These are phyloP conservation scores for Sphagnum fallax DNA, from an alignment of 228 moss, liverwort and hornwort genomes.

Conservation along the genomic window DNA sequence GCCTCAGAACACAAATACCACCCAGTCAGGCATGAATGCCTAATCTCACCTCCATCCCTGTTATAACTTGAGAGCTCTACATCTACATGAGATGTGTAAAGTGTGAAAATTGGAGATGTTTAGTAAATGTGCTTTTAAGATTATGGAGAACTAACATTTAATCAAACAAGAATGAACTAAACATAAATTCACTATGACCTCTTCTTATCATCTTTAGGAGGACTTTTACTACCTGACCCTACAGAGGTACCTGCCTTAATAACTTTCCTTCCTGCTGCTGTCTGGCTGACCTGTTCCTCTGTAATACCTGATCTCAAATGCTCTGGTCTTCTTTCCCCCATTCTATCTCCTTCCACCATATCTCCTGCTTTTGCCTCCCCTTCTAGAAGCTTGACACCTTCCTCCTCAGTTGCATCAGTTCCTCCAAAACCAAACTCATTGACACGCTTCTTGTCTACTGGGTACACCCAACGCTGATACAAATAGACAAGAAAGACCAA, in stretches of 20 bases:
- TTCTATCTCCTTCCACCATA: slow-evolving; percentile 14
- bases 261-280: slow-evolving; percentile 42
- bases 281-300: slow-evolving; percentile 50
- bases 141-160: too few relatives aligned
- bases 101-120: too few relatives aligned
- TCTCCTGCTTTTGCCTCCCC: slow-evolving; percentile 16
- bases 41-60: too few relatives aligned
- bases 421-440: slow-evolving; percentile 98
- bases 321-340: slow-evolving; percentile 35
- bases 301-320: slow-evolving; percentile 35
- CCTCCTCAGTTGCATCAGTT: slow-evolving; percentile 33
- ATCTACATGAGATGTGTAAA: too few relatives aligned
- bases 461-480: slow-evolving; percentile 92
- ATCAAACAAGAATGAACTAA: slow-evolving; percentile 15
- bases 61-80: too few relatives aligned
- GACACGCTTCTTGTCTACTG: slow-evolving; percentile 85
- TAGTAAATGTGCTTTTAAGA: too few relatives aligned
- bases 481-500: slow-evolving; percentile 82
- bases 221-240: slow-evolving; percentile 7
- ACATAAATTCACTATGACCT: slow-evolving; percentile 22
- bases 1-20: too few relatives aligned
- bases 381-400: slow-evolving; percentile 23
- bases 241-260: slow-evolving; percentile 16
- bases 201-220: slow-evolving; percentile 36
- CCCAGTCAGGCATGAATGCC: too few relatives aligned